Evolutionary conservation across 164 flowering plant species (phyloP), one percentile per base, ranked within the genome.

Genomic region (Saururus chinensis): DNA sequence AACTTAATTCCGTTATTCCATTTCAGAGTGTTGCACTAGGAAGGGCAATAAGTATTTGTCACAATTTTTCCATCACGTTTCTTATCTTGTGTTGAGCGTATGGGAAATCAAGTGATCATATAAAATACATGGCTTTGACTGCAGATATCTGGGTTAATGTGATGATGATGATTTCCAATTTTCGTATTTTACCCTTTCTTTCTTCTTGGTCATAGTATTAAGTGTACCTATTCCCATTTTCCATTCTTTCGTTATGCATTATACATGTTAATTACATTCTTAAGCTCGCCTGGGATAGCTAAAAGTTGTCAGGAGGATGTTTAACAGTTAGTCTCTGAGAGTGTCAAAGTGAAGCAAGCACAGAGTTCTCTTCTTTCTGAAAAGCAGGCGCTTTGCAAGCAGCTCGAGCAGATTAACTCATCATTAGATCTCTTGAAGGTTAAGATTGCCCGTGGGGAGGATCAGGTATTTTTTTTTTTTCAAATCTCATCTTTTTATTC

Each of bases 251-350:
- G 2, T 12, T 45, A 17, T 12, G 17, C 17, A 17, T 12, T 45
- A 45, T 12, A 45, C 17, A 41, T 41, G 45, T 13, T 41, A 13
- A 41, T 41, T 41, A 8, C 45, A 45, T 45, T 45, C 11, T 8
- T 45, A 12, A 45, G 49, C 49, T 45, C 14, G 49, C 14, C 14
- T 4, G 17, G 12, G 17, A 45, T 12, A 12, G 49, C 17, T 17
- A 12, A 45, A n/a, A 45, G 49, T 17, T 17, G 14, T 12, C 49
- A 8, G 2, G 8, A 8, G 45, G 1, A 41, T 41, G 49, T 45
- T 45, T 48, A 74, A 66, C 79, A 93, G 97, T 79, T 93, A 66
- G 97, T 93, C 53, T 93, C 97, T 51, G 97, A 90, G 73, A 90
- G 95, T 77, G 97, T 90, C 62, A 88, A 87, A 79, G 71, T 84